A percentile compares a stretch with the other conserved stretches of the same genome.
Evolutionary conservation across 1,284 basidiomycete species (phyloP).

Genomic region (Rhodotorula sp.): DNA sequence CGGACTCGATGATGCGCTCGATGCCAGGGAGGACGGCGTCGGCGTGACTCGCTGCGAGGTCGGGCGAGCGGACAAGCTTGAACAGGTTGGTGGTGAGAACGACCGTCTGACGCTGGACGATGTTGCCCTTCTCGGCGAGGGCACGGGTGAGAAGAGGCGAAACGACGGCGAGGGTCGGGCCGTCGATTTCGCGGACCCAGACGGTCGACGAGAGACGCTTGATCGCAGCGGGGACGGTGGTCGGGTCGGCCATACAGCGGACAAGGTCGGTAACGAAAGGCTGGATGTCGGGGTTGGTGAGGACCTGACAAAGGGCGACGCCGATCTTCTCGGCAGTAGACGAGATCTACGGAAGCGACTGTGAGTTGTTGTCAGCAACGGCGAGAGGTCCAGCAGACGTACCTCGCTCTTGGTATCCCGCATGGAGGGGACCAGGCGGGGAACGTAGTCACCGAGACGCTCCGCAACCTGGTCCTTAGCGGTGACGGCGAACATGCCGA

Average conservation of each 20-base stretch:
- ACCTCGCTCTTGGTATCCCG: constrained; percentile 97
- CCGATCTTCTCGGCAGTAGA: constrained; percentile 87
- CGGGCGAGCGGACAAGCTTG: constrained; percentile 92
- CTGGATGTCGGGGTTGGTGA: constrained; percentile 90
- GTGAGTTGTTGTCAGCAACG: background rate
- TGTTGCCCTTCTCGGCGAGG: constrained; percentile 91
- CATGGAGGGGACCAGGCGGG: constrained; percentile 87
- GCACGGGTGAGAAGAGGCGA: constrained; percentile 90
- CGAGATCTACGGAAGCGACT: constrained; percentile 64
- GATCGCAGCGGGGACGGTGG: constrained; percentile 83
- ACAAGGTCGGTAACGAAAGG: constrained; percentile 90
- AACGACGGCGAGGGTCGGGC: constrained; percentile 92
- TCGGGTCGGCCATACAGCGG: constrained; percentile 83
- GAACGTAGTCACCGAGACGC: constrained; percentile 79
- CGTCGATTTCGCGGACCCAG: constrained; percentile 95
- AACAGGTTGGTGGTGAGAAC: constrained; percentile 96
- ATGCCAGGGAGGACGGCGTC: constrained; percentile 88
- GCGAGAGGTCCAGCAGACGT: constrained; percentile 39
- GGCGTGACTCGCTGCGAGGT: constrained; percentile 85
- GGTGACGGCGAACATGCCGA: constrained; percentile 45
- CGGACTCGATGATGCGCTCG: constrained; percentile 83
- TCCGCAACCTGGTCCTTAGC: constrained; percentile 81
- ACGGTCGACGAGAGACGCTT: constrained; percentile 93
- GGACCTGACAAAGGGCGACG: constrained; percentile 84
- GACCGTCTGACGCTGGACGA: constrained; percentile 70